Evolutionary conservation across 2,329 filamentous ascomycete species (phyloP), one percentile per base, ranked within the genome.

Genomic region (Aspergillus costaricaensis): DNA sequence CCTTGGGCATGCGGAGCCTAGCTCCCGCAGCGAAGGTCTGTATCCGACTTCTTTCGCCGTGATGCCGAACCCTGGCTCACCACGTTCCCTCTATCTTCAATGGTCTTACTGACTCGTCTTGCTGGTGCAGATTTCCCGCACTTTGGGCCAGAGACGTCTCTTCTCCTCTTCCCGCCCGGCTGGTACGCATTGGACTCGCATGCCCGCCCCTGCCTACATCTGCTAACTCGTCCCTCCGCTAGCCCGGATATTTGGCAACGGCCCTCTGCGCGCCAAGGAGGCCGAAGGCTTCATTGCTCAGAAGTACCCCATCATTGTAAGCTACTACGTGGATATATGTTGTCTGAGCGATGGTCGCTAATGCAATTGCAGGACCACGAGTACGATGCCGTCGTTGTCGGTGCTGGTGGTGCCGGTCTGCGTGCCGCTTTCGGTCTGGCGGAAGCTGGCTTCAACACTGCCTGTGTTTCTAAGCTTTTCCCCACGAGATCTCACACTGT

Each of bases 251-350:
- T 91, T 96, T 77, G 88, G 90, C 71, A 94, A 90, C 79, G 86
- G 88, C 70, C 91, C 91, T 68, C 85, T 98, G 67, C 89, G 92
- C 78, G 95, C 94, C 60, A 96, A 96, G 83, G 93, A 97, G 83
- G 93, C 93, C 32, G 91, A 91, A 65, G 88, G 91, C 51, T 91
- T 91, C 75, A 86, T 96, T 72, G 91, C 88, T 79, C 89, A 85
- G 79, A 95, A 96, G 81, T 98, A 99, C 79, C 91, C 92, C 54
- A 91, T 99, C 72, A 93, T 99, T 78, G 90, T 91, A 86, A 79
- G 89, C 84, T 44, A 12, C n/a, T 41, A 51, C 12, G 30, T 23
- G 19, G 21, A 25, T 23, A 32, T 36, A 14, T 58, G 27, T 2
- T 25, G 5, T 17, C 58, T 47, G 49, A 32, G 8, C 5, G 47